Evolutionary conservation across 352 stramenopile genomes (phyloP).

Genomic region (Pilasporangium apinafurcum): DNA sequence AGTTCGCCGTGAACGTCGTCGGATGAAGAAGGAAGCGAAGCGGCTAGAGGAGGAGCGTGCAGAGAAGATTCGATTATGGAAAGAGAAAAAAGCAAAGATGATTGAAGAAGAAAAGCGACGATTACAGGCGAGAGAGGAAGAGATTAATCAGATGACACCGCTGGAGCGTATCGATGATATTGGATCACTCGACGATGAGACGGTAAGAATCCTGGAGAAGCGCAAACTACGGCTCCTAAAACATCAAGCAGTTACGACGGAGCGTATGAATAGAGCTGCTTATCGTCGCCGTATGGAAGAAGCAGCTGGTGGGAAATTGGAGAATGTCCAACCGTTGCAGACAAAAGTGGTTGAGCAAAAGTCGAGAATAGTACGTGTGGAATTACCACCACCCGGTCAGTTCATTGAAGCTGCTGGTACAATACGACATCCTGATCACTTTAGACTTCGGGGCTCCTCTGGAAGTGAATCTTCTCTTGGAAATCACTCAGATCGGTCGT

Average conservation of each 20-base stretch:
- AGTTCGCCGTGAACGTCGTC: conserved; percentile 43
- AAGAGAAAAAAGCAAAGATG: conserved; percentile 48
- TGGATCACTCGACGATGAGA: conserved; percentile 72
- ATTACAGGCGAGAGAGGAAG: conserved; percentile 45
- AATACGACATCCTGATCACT: conserved; percentile 7
- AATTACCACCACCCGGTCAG: conserved; percentile 68
- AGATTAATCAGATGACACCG: conserved; percentile 76
- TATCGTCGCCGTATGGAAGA: conserved; percentile 73
- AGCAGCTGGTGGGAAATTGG: conserved; percentile 67
- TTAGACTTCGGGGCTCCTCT: conserved; percentile 23
- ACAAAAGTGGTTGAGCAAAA: conserved; percentile 59
- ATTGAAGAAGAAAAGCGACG: conserved; percentile 49
- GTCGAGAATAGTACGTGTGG: conserved; percentile 53
- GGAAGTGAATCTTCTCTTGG: conserved; percentile 26
- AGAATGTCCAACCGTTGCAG: conserved; percentile 66
- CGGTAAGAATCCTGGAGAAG: conserved; percentile 61
- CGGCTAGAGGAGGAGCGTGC: conserved; percentile 41
- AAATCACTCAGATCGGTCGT: conserved; percentile 48
- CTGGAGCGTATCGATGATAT: conserved; percentile 58
- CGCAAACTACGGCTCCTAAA: conserved; percentile 64
- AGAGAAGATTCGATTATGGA: conserved; percentile 66
- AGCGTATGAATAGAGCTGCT: conserved; percentile 69
- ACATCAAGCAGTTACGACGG: conserved; percentile 56
- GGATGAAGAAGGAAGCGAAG: conserved; percentile 57
- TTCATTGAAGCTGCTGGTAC: conserved; percentile 56